Conservation (phyloP, 2,329 filamentous ascomycete genomes). For the Karstenula rhodostoma region DNA sequence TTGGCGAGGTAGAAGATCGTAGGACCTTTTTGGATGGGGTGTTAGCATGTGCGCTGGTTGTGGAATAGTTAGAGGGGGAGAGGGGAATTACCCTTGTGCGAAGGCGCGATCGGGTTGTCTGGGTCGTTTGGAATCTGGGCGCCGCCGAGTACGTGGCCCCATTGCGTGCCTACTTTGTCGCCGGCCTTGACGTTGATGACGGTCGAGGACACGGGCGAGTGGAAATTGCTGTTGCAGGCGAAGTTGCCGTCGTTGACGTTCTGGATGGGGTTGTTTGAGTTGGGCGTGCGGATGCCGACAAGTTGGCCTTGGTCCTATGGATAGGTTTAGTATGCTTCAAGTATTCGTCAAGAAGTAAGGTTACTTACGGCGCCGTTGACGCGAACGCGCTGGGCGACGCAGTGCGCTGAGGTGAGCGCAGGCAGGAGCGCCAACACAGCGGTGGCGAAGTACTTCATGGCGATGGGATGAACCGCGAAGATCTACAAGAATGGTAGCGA, state of each 20-base stretch:
- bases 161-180: conserved; percentile 61
- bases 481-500: conserved; percentile 8
- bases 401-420: conserved; percentile 49
- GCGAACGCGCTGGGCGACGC: conserved; percentile 58
- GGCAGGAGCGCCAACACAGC: conserved; percentile 39
- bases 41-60: conserved; percentile 48
- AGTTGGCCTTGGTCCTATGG: conserved; percentile 58
- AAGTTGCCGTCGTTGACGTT: conserved; percentile 57
- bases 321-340: background rate
- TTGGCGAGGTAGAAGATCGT: conserved; percentile 51
- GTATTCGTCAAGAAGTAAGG: background rate
- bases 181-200: conserved; percentile 61
- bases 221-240: conserved; percentile 56
- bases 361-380: conserved; percentile 51
- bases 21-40: conserved; percentile 54
- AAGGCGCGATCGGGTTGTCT: conserved; percentile 20
- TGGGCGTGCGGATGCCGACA: conserved; percentile 59
- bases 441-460: conserved; percentile 41
- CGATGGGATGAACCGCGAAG: conserved; percentile 15
- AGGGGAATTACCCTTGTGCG: conserved; percentile 16
- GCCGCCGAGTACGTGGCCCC: conserved; percentile 64
- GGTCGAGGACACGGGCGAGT: conserved; percentile 44
- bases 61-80: background rate
- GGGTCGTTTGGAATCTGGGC: conserved; percentile 55
- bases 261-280: conserved; percentile 60